Evolutionary conservation across 176 grass and related monocot genomes (phyloP), one percentile per base, ranked within the genome.

Genomic region (sorghum (Sorghum bicolor)): DNA sequence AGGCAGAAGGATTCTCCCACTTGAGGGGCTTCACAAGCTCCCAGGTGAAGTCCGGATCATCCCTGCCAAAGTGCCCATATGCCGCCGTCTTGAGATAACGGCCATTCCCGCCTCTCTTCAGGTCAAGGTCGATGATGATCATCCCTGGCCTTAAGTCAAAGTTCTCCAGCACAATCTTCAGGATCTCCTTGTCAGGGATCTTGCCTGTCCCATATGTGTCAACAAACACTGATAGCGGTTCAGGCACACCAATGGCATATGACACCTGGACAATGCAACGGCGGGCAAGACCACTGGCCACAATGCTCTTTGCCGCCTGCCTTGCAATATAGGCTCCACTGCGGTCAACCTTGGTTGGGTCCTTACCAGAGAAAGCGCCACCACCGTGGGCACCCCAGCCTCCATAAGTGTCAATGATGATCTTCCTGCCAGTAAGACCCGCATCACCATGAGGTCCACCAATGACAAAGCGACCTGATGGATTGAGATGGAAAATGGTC

Each of bases 401-500:
- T 41, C 88, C 88, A 19, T 90, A 86, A 6, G 88, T 90, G 58
- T 90, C 88, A 38, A 86, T 80, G 48, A 90, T 90, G 75, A 90
- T 90, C 80, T 90, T 90, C 37, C 88, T 76, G 31, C 84, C 84
- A 3, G 84, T 90, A 38, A 90, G 88, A 53, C 88, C 88, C 3
- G 88, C 84, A 15, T 90, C 88, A 24, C 88, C 84, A 75, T 90
- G 88, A 69, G 88, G 88, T 29, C 88, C 88, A 48, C 88, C 84
- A 30, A 90, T 86, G 28, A 90, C 80, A 14, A 90, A 90, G 8
- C 84, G 84, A 19, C 84, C 80, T 8, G 89, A 91, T 0, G 89
- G 89, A 26, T 91, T 91, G 16, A 91, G 89, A 79, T 91, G 89
- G 75, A 91, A 91, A 64, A 91, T 84, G 19, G 89, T 91, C 75